Conservation (phyloP, 306 rosid genomes). For the Corylus avellana region DNA sequence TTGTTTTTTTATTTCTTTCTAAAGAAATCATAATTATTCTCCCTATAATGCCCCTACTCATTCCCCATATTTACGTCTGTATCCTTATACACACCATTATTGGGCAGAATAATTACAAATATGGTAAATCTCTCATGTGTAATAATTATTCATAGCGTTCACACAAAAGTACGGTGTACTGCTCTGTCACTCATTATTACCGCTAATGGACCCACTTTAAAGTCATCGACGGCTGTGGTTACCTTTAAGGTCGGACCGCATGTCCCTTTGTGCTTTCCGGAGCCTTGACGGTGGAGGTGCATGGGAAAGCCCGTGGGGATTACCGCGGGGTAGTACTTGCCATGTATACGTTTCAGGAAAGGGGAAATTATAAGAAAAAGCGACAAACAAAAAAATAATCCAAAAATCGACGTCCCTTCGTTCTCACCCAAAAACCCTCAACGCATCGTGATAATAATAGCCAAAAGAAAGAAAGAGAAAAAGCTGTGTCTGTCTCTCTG, state of each 20-base stretch:
- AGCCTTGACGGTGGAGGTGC: neutral
- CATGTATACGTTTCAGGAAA: constrained; percentile 7
- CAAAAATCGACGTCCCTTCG: constrained; percentile 39
- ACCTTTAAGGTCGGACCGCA: too few relatives aligned
- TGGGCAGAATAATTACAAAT: too few relatives aligned
- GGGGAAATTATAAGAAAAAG: neutral
- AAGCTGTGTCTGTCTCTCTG: constrained; percentile 1
- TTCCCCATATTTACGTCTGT: neutral
- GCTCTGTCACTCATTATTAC: neutral
- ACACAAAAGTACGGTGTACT: too few relatives aligned
- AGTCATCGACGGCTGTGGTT: neutral
- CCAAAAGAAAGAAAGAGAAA: neutral
- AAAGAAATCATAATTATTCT: neutral
- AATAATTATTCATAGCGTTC: too few relatives aligned
- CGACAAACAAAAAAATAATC: neutral
- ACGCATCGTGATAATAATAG: constrained; percentile 22
- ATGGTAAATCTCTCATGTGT: too few relatives aligned
- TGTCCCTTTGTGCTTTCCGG: neutral
- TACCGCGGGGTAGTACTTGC: neutral
- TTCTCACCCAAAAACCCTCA: constrained; percentile 38
- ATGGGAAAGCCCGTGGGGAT: neutral
- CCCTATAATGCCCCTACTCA: neutral
- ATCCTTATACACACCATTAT: too few relatives aligned
- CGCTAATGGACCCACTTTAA: neutral
- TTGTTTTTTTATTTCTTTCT: neutral